Conservation (phyloP, 2,329 filamentous ascomycete genomes). For the Fusarium bactridioides region DNA sequence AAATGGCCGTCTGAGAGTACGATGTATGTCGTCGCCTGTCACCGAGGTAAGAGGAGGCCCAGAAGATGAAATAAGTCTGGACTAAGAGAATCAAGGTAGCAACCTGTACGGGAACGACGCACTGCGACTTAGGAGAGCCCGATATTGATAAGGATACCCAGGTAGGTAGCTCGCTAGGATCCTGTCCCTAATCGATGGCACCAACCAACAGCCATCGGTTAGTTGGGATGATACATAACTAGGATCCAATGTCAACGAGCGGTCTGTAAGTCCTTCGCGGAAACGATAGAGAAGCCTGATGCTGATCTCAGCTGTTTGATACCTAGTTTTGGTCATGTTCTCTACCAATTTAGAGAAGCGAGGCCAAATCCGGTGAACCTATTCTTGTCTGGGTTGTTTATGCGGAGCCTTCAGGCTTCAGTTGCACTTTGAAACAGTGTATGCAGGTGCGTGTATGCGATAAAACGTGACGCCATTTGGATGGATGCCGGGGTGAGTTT, state of each 20-base stretch:
- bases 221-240: conserved; percentile 26
- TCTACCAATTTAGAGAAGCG: background rate
- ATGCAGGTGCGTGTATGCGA: conserved; percentile 11
- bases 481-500: conserved; percentile 9
- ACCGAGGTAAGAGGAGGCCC: conserved; percentile 27
- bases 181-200: conserved; percentile 2
- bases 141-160: conserved; percentile 24
- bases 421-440: conserved; percentile 7
- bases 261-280: conserved; percentile 3
- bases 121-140: conserved; percentile 19
- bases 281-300: conserved; percentile 7
- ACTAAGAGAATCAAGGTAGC: conserved; percentile 21
- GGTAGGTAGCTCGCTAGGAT: conserved; percentile 2
- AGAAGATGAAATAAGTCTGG: conserved; percentile 29
- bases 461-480: background rate
- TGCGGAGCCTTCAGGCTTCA: conserved; percentile 12
- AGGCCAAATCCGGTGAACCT: background rate
- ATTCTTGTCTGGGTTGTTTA: conserved; percentile 4
- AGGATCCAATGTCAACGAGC: conserved; percentile 16
- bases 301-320: conserved; percentile 9
- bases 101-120: conserved; percentile 33
- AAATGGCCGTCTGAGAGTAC: conserved; percentile 17
- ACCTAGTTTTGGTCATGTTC: background rate
- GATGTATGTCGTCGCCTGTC: conserved; percentile 15
- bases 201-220: conserved; percentile 14